A percentile compares a stretch with the other conserved stretches of the same genome.
Conservation (phyloP, 2,329 filamentous ascomycete species). For the Arthrobotrys conoides region DNA sequence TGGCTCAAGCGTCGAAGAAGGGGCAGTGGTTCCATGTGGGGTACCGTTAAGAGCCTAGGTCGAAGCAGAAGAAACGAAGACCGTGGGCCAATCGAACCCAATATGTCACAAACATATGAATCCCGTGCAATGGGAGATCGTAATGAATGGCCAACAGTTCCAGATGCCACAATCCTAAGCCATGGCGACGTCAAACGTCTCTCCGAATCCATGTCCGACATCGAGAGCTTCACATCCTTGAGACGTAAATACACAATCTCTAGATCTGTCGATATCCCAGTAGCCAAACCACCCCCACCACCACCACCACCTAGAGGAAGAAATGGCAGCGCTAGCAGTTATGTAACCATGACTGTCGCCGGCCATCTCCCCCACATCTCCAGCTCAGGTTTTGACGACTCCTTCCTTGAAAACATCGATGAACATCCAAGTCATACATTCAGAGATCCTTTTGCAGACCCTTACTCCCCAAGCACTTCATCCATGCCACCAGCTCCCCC, state of each 20-base stretch:
- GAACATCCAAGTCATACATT: not conserved
- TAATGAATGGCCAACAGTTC: constrained; percentile 37
- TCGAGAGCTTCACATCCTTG: constrained; percentile 48
- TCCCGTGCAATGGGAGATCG: constrained; percentile 33
- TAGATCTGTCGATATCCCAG: constrained; percentile 46
- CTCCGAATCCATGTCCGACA: constrained; percentile 41
- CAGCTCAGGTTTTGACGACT: constrained; percentile 41
- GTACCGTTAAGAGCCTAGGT: not conserved
- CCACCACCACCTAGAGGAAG: constrained; percentile 5
- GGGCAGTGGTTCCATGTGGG: constrained; percentile 19
- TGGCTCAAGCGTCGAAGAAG: constrained; percentile 42
- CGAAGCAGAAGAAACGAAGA: constrained; percentile 9
- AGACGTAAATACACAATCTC: constrained; percentile 60
- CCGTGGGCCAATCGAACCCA: constrained; percentile 42
- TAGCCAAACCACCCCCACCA: constrained; percentile 13
- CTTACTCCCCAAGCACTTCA: constrained; percentile 41
- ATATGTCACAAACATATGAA: constrained; percentile 26
- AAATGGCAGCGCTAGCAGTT: constrained; percentile 37
- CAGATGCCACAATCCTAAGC: constrained; percentile 40
- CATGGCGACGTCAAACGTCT: constrained; percentile 36
- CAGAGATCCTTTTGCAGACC: constrained; percentile 49
- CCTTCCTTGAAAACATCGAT: constrained; percentile 44
- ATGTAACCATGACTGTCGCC: constrained; percentile 53
- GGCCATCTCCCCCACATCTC: constrained; percentile 46
- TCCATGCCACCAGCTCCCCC: constrained; percentile 37